Percentiles rank a stretch among this genome's conserved stretches.
These are phyloP conservation scores for Hypoxylon fuscum DNA, from an alignment of 495 filamentous ascomycete genomes.

Conservation along the genomic window DNA sequence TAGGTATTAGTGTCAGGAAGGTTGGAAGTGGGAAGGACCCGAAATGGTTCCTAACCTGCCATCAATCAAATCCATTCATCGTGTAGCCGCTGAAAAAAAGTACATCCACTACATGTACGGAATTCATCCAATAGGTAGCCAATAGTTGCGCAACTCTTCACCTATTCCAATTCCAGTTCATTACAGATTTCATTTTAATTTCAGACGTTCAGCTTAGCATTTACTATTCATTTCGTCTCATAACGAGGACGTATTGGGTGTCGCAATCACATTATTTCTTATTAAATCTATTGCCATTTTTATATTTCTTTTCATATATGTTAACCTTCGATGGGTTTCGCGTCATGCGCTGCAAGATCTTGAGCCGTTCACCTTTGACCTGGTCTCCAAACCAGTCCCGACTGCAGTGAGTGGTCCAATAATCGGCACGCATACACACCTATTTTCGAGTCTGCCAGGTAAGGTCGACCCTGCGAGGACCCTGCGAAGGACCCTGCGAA, in stretches of 20 bases:
- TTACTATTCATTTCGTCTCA: not conserved
- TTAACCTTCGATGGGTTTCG: no score
- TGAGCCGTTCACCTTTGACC: slow-evolving; percentile 38
- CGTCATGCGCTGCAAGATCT: slow-evolving; percentile 36
- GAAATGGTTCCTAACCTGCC: no score
- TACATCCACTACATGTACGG: not conserved
- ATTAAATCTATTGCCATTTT: not conserved
- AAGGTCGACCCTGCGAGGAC: slow-evolving; percentile 20
- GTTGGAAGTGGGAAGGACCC: slow-evolving; percentile 11
- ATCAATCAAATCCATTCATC: slow-evolving; percentile 5
- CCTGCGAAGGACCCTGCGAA: no score
- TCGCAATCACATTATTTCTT: slow-evolving; percentile 19
- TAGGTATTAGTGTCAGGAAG: not conserved
- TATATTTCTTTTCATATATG: slow-evolving; percentile 19
- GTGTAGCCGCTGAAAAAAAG: not conserved
- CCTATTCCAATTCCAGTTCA: not conserved
- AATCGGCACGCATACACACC: slow-evolving; percentile 23
- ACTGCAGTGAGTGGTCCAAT: slow-evolving; percentile 39
- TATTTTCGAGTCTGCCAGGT: slow-evolving; percentile 9
- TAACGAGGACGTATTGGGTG: slow-evolving; percentile 7
- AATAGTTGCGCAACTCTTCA: not conserved
- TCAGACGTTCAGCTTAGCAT: not conserved
- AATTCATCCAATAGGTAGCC: not conserved
- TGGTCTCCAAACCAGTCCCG: slow-evolving; percentile 33
- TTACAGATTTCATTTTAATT: not conserved